Evolutionary conservation across 2,329 filamentous ascomycete genomes (phyloP).

Genomic region (Fusarium euwallaceae): DNA sequence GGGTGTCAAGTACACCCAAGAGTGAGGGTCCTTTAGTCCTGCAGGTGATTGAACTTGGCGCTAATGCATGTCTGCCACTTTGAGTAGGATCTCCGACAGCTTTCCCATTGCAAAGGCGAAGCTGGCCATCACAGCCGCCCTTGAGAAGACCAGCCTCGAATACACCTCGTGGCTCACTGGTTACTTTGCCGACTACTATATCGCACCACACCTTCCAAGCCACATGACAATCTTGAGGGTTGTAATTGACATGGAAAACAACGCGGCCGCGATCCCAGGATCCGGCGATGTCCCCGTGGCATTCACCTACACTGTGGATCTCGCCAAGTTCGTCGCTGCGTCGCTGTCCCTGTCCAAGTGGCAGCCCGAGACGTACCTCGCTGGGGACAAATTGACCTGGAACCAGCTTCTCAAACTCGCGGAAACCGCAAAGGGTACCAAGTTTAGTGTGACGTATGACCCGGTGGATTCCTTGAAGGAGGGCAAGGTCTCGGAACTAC

Average conservation of each 20-base stretch:
- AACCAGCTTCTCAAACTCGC: background rate
- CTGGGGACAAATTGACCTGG: background rate
- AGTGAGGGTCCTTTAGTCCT: background rate
- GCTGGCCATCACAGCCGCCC: background rate
- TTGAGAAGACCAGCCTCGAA: background rate
- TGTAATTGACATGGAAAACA: conserved; percentile 54
- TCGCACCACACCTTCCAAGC: background rate
- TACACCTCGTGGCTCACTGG: background rate
- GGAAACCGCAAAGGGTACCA: background rate
- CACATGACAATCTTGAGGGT: background rate
- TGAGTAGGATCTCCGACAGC: background rate
- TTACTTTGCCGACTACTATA: conserved; percentile 13
- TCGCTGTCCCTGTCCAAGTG: background rate
- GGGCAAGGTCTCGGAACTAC: conserved; percentile 13
- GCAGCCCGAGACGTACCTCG: background rate
- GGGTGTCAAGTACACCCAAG: background rate
- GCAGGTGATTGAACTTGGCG: background rate
- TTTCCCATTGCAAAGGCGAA: background rate
- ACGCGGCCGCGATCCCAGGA: conserved; percentile 34
- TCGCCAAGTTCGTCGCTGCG: background rate
- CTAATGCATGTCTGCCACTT: background rate
- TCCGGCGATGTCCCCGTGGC: background rate
- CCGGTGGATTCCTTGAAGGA: background rate
- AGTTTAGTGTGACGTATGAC: conserved; percentile 14
- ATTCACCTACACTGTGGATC: background rate